Evolutionary conservation across 441 rosid genomes (phyloP), one percentile per base, ranked within the genome.

Genomic region (Corymbia calophylla): DNA sequence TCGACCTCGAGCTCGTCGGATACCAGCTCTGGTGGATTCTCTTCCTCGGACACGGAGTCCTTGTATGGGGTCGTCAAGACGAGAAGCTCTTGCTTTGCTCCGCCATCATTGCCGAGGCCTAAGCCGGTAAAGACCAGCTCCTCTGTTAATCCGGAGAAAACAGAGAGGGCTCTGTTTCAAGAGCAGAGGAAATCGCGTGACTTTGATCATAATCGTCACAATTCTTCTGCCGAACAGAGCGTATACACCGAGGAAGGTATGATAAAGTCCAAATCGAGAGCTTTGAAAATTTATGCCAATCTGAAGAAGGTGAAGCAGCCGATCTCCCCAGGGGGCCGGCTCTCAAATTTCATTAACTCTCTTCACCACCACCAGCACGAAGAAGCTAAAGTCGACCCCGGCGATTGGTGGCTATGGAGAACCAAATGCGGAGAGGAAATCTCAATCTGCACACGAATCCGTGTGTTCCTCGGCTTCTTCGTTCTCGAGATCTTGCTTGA

Each of bases 291-390:
- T 90, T 94, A 95, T 88, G 89, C 93, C 86, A 93, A 95, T 87
- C 88, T 92, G 35, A 97, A 94, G 95, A 96, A 96, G 88, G 93
- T 93, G 90, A 97, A 95, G 89, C 96, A 96, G 58, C 99, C 99
- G 56, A 95, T 97, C 94, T 98, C 99, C 27, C 99, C 99, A 0
- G 98, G 94, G 3, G 97, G 97, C n/a, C 90, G 96, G 49, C 92
- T 98, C 77, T 92, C 97, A 5, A 96, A 88, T 73, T 98, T 98
- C 94, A 91, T 98, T 87, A 97, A 96, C 99, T 14, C 90, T 97
- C 53, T 97, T 97, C 91, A 86, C 93, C 80, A 15, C 94, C 39
- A 73, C 11, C 29, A 93, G 89, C 51, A 51, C 94, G 11, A 96
- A 93, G 94, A 96, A 95, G 90, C 44, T 96, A 18, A 96, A 94